These are phyloP conservation scores for Cyclaneusma minus DNA, from an alignment of 2,329 filamentous ascomycete genomes.

Conservation along the genomic window DNA sequence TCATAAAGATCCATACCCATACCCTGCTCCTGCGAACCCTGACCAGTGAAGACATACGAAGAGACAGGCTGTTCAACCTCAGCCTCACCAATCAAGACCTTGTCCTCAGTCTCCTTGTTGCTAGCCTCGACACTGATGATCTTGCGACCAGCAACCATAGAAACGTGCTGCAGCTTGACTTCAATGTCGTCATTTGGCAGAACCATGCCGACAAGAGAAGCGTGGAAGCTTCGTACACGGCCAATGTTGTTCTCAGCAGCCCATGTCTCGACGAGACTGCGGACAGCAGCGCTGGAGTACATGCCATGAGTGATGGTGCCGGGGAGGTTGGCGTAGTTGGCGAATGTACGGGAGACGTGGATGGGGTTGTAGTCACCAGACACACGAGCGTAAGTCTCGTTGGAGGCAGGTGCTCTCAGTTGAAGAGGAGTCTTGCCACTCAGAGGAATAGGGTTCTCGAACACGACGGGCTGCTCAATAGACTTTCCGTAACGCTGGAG, in stretches of 20 bases:
- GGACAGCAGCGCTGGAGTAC: conserved; percentile 95
- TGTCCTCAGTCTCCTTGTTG: conserved; percentile 93
- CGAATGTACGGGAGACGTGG: conserved; percentile 93
- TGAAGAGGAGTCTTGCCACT: conserved; percentile 81
- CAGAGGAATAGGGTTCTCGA: conserved; percentile 92
- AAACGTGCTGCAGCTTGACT: conserved; percentile 89
- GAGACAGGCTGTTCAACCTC: conserved; percentile 97
- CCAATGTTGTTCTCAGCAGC: conserved; percentile 97
- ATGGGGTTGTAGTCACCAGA: conserved; percentile 99
- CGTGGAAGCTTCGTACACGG: conserved; percentile 93
- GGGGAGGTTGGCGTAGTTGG: conserved; percentile 85
- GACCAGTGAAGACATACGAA: conserved; percentile 94
- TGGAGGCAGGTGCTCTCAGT: conserved; percentile 83
- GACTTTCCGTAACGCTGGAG: conserved; percentile 79
- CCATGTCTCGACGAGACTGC: conserved; percentile 95
- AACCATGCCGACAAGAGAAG: conserved; percentile 95
- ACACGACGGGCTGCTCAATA: conserved; percentile 91
- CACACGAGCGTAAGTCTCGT: conserved; percentile 94
- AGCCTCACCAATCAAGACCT: conserved; percentile 86
- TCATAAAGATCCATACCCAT: conserved; percentile 99
- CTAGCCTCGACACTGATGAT: conserved; percentile 97
- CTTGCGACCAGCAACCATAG: conserved; percentile 96
- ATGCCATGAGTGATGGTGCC: conserved; percentile 98
- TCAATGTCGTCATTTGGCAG: conserved; percentile 90
- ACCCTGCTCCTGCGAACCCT: conserved; percentile 95